Percentiles rank a stretch among this genome's conserved stretches.
phyloP scores from a whole-genome alignment of 148 eudicot genomes.

The Diospyros kaki region DNA sequence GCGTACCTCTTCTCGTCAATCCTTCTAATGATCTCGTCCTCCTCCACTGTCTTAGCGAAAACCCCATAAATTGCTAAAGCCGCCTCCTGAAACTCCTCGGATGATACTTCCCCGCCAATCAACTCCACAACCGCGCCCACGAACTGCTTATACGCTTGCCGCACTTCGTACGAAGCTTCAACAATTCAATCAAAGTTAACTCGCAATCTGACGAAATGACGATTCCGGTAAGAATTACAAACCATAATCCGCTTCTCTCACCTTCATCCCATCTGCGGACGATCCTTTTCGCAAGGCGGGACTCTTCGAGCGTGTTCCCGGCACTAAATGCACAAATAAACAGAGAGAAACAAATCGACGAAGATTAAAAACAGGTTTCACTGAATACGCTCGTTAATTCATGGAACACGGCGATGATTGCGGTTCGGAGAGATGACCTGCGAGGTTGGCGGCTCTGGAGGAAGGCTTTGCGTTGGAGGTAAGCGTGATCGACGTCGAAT shows the following conservation, averaged over 20 bases:
- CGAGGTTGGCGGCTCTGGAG: slow-evolving; percentile 46
- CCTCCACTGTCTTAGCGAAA: slow-evolving; percentile 41
- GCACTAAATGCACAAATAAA: slow-evolving; percentile 23
- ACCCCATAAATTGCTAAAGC: slow-evolving; percentile 54
- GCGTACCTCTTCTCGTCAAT: slow-evolving; percentile 53
- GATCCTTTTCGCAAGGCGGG: slow-evolving; percentile 64
- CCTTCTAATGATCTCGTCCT: slow-evolving; percentile 26
- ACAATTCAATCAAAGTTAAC: slow-evolving; percentile 4
- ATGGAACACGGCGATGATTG: background rate
- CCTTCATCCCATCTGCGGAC: slow-evolving; percentile 87
- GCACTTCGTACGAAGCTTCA: slow-evolving; percentile 72
- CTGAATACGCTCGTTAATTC: background rate
- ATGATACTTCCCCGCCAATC: slow-evolving; percentile 60
- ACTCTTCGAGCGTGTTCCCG: slow-evolving; percentile 51
- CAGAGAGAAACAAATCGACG: too few species aligned
- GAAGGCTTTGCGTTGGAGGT: slow-evolving; percentile 70
- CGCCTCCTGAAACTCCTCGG: slow-evolving; percentile 78
- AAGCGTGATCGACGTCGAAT: slow-evolving; percentile 85
- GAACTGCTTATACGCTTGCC: slow-evolving; percentile 80
- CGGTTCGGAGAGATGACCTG: slow-evolving; percentile 36
- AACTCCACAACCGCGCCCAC: slow-evolving; percentile 72
- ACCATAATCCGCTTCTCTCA: slow-evolving; percentile 12
- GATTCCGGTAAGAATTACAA: background rate
- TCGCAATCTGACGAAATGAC: background rate
- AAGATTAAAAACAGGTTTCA: too few species aligned